A percentile compares a stretch with the other conserved stretches of the same genome.
Evolutionary conservation across 163 green algal genomes (phyloP).

Genomic region (Volvox carteri): DNA sequence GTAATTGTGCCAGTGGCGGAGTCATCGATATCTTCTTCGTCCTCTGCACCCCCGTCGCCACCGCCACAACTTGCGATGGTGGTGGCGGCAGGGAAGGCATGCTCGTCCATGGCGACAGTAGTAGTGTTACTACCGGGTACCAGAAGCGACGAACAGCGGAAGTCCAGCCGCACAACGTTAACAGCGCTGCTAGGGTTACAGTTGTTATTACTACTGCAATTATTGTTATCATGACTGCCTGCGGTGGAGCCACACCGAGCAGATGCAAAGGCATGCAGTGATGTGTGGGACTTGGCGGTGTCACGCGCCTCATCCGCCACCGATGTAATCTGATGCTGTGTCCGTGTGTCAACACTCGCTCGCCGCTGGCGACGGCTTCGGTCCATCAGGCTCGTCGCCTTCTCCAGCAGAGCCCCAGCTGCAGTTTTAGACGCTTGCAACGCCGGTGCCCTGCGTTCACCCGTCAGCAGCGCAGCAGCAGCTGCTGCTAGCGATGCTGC

Average conservation of each 20-base stretch:
- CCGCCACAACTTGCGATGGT: background rate
- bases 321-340: background rate
- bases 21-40: no score
- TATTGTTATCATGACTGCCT: no score
- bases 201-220: background rate
- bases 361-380: background rate
- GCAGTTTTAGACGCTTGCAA: background rate
- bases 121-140: background rate
- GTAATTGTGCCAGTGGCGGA: background rate
- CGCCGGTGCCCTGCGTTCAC: background rate
- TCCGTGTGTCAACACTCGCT: background rate
- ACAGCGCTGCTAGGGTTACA: background rate
- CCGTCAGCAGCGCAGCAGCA: background rate
- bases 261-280: background rate
- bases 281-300: background rate
- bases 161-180: background rate
- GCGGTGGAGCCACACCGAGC: background rate
- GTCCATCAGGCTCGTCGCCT: slow-evolving; percentile 10
- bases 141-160: background rate
- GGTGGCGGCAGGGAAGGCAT: background rate
- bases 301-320: background rate
- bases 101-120: background rate
- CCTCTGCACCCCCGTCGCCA: background rate
- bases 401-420: background rate
- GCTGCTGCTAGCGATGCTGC: background rate